Evolutionary conservation across 768 basidiomycete genomes (phyloP).

Genomic region (Amyloporia xantha): DNA sequence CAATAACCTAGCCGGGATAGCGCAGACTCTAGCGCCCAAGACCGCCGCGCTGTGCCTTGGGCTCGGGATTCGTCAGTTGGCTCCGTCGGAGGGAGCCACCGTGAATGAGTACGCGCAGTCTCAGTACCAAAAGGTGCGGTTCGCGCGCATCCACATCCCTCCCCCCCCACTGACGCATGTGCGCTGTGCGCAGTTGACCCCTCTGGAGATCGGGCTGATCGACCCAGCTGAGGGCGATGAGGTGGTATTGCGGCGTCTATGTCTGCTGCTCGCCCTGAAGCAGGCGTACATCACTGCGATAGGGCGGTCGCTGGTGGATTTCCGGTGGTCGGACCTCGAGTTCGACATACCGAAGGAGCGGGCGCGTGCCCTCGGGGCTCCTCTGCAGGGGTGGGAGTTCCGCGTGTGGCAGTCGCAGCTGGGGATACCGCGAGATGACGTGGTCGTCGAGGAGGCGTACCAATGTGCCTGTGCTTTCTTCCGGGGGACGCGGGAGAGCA

Average conservation of each 20-base stretch:
- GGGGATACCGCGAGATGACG: constrained; percentile 53
- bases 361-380: constrained; percentile 61
- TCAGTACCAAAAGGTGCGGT: constrained; percentile 65
- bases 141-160: no score
- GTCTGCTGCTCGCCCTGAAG: constrained; percentile 74
- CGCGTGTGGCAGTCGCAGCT: constrained; percentile 70
- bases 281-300: constrained; percentile 79
- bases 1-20: constrained; percentile 72
- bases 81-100: constrained; percentile 53
- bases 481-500: constrained; percentile 56
- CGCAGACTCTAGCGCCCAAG: constrained; percentile 73
- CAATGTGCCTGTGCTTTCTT: constrained; percentile 77
- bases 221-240: constrained; percentile 49
- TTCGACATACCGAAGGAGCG: constrained; percentile 64
- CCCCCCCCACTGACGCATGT: no score
- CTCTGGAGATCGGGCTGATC: constrained; percentile 48
- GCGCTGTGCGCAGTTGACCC: constrained; percentile 40
- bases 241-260: constrained; percentile 63
- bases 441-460: constrained; percentile 59
- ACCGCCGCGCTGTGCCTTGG: constrained; percentile 77
- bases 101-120: constrained; percentile 67
- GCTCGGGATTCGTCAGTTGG: constrained; percentile 65
- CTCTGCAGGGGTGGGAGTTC: constrained; percentile 81
- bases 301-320: constrained; percentile 72
- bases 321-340: constrained; percentile 77